These are phyloP conservation scores for Aechmea fasciata DNA, from an alignment of 176 grass and related monocot genomes.

Conservation along the genomic window DNA sequence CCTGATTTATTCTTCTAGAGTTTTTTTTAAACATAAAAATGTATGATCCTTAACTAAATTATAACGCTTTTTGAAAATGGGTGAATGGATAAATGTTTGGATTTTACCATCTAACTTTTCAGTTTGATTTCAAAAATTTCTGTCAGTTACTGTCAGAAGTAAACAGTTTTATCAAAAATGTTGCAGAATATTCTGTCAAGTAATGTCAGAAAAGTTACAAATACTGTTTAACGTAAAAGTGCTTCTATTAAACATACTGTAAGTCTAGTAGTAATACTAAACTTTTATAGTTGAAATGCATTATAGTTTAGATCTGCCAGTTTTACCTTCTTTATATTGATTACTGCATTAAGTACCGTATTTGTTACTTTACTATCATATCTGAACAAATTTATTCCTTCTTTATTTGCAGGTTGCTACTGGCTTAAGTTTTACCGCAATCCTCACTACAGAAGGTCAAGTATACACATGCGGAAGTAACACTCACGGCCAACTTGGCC, in stretches of 20 bases:
- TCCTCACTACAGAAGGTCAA: slow-evolving; percentile 60
- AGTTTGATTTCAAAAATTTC: too few relatives aligned
- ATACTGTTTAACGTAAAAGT: not conserved
- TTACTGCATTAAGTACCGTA: not conserved
- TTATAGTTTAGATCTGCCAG: too few relatives aligned
- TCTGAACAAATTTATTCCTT: not conserved
- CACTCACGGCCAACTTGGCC: slow-evolving; percentile 92
- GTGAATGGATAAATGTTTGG: too few relatives aligned
- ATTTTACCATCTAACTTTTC: too few relatives aligned
- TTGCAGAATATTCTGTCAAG: not conserved
- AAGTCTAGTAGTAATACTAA: too few relatives aligned
- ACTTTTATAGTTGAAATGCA: too few relatives aligned
- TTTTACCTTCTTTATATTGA: too few relatives aligned
- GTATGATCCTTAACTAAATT: too few relatives aligned
- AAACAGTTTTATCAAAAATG: not conserved
- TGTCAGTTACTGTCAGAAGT: too few relatives aligned
- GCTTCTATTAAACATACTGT: not conserved
- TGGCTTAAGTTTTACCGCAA: slow-evolving; percentile 82
- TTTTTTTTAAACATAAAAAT: too few relatives aligned
- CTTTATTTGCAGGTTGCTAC: slow-evolving; percentile 53
- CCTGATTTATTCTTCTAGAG: too few relatives aligned
- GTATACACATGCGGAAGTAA: slow-evolving; percentile 93
- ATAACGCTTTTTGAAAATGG: too few relatives aligned
- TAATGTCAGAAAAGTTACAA: not conserved
- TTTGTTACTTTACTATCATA: not conserved